Base-by-base conservation (phyloP, 75 land plant genomes). In the Cryptomeria japonica region DNA sequence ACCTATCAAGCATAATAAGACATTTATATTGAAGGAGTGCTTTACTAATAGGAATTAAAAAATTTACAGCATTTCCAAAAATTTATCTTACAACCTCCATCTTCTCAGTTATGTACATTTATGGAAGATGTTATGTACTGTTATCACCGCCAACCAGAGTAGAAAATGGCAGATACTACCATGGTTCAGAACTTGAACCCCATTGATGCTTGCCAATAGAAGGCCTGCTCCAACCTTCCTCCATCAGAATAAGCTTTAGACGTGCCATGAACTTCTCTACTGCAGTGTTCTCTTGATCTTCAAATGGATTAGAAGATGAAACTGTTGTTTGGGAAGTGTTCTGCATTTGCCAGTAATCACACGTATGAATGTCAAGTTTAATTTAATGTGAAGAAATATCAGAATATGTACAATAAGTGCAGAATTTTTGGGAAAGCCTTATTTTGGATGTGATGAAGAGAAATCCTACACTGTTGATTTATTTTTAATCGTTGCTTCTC, bases 181-280 rank as follows among this genome's bases (percentile, higher is more conserved):
- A 93, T 49, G 95, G 95, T 85, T 93, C 93, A 83, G 89, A 91
- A 39, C 87, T 92, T 18, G 89, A 88, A 36, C 88, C 87, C 61
- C 91, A 86, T 51, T 87, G 88, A 70, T 47, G 89, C 83, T 68
- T 86, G 22, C 38, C 32, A 37, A 37, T 36, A 7, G 87, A 42
- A 3, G 87, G 87, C 12, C 75, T 86, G 47, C 86, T 86, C 97
- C 97, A 96, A 10, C 92, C 93, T 87, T 91, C 91, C 86, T 92
- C 95, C 78, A 89, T 90, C 75, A 90, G 84, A 73, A 96, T 94
- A 34, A 96, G 92, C 34, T 93, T 92, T 22, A 96, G 89, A 15
- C 97, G 96, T 37, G 86, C 78, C 86, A 93, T 84, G 49, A 96
- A 87, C 75, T 92, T 92, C 47, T 94, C 92, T 76, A 92, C 90